Conservation (phyloP, 1,284 basidiomycete species). For the Naganishia cerealis region DNA sequence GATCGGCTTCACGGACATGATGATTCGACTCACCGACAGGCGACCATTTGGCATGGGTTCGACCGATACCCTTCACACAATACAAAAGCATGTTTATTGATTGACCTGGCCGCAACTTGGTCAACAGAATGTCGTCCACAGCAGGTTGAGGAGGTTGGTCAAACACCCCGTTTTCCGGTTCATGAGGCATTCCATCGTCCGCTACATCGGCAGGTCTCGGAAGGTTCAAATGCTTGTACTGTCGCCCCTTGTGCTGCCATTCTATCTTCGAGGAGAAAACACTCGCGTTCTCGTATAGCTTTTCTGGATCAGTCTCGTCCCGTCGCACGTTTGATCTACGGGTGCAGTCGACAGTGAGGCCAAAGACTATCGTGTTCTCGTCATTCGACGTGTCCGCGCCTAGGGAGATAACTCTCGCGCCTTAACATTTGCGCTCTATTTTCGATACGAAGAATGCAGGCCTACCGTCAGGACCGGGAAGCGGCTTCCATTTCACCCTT, state of each 20-base stretch:
- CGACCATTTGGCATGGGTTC: constrained; percentile 94
- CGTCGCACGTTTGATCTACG: constrained; percentile 60
- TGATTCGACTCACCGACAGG: constrained; percentile 74
- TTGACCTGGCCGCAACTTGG: constrained; percentile 86
- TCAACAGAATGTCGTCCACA: constrained; percentile 82
- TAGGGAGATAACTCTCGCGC: neutral
- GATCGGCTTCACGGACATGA: neutral
- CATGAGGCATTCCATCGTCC: constrained; percentile 14
- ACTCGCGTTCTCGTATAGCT: constrained; percentile 65
- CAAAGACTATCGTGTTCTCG: constrained; percentile 88
- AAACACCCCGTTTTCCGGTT: constrained; percentile 31
- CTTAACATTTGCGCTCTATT: neutral
- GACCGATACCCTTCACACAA: constrained; percentile 90
- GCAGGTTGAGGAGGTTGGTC: constrained; percentile 66
- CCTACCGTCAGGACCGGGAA: constrained; percentile 17
- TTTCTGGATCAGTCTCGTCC: constrained; percentile 64
- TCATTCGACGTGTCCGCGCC: constrained; percentile 70
- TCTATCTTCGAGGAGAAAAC: constrained; percentile 76
- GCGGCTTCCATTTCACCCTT: constrained; percentile 49
- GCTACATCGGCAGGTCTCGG: constrained; percentile 40
- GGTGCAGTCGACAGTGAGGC: constrained; percentile 70
- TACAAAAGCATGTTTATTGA: constrained; percentile 81
- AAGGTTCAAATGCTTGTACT: constrained; percentile 57
- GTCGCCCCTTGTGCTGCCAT: constrained; percentile 87
- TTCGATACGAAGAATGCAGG: neutral